Percentiles rank a stretch among this genome's conserved stretches.
phyloP scores from a whole-genome alignment of 441 rosid species.

The Euphorbia celastroides region DNA sequence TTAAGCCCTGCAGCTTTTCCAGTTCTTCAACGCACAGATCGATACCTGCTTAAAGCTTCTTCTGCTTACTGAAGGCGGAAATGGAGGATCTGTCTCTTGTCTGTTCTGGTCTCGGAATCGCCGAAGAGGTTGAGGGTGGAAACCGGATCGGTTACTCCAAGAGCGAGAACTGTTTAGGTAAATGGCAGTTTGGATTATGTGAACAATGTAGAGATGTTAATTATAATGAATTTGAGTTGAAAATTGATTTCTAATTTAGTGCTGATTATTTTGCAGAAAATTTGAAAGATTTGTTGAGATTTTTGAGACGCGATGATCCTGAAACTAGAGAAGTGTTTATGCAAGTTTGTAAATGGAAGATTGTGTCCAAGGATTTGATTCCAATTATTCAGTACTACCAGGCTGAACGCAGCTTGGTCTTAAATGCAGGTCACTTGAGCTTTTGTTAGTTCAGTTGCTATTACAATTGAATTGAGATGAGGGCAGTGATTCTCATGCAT shows the following conservation, averaged over 20 bases:
- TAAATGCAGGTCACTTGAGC: conserved; percentile 59
- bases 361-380: conserved; percentile 76
- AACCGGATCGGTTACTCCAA: conserved; percentile 54
- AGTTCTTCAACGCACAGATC: not conserved
- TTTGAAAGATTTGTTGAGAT: conserved; percentile 81
- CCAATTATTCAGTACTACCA: conserved; percentile 76
- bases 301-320: conserved; percentile 87
- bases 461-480: not conserved
- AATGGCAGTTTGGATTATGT: not conserved
- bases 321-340: conserved; percentile 77
- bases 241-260: not conserved
- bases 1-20: not conserved
- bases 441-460: not conserved
- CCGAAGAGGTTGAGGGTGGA: conserved; percentile 48
- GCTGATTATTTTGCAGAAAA: conserved; percentile 38
- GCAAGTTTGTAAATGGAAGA: conserved; percentile 93
- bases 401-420: conserved; percentile 56
- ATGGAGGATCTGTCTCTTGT: conserved; percentile 62
- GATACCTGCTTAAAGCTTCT: not conserved
- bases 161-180: conserved; percentile 70
- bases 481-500: not conserved
- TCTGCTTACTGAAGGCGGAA: conserved; percentile 30
- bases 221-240: not conserved
- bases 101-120: conserved; percentile 68
- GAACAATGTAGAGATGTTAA: not conserved